Percentiles rank a stretch among this genome's conserved stretches.
These are phyloP conservation scores for Metschnikowia corniflorae DNA, from an alignment of 805 yeast species.

Conservation along the genomic window DNA sequence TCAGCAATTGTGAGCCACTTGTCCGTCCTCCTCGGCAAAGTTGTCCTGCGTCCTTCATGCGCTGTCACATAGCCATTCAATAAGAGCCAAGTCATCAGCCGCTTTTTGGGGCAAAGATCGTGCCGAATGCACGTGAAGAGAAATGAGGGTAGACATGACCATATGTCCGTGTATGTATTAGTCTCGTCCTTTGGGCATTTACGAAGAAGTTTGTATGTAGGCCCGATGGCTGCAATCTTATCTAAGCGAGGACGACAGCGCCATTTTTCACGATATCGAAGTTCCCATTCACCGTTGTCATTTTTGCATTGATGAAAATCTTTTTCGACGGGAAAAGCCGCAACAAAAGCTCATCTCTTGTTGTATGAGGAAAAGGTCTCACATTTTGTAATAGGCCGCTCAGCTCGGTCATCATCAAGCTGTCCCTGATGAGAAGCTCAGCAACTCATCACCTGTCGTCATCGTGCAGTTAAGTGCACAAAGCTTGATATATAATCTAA, in stretches of 20 bases:
- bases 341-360: too few species aligned
- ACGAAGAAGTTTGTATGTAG: conserved; percentile 1
- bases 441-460: too few species aligned
- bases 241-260: conserved; percentile 13
- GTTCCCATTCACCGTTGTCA: conserved; percentile 12
- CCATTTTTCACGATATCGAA: conserved; percentile 14
- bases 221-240: conserved; percentile 12
- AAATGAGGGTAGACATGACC: conserved; percentile 15
- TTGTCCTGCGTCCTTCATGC: conserved; percentile 17
- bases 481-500: too few species aligned
- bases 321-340: too few species aligned
- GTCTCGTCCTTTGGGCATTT: conserved; percentile 6
- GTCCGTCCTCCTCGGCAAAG: conserved; percentile 16
- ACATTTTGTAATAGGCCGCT: too few species aligned
- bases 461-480: too few species aligned
- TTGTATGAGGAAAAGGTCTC: too few species aligned
- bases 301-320: conserved; percentile 12
- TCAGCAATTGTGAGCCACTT: conserved; percentile 16
- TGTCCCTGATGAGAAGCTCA: too few species aligned
- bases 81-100: conserved; percentile 15
- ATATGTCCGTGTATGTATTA: conserved; percentile 11
- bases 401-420: too few species aligned
- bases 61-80: conserved; percentile 15
- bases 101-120: conserved; percentile 15
- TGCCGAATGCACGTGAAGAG: conserved; percentile 16